Evolutionary conservation across 371 early-diverging fungal genomes (phyloP).

Genomic region (Massospora cicadina): DNA sequence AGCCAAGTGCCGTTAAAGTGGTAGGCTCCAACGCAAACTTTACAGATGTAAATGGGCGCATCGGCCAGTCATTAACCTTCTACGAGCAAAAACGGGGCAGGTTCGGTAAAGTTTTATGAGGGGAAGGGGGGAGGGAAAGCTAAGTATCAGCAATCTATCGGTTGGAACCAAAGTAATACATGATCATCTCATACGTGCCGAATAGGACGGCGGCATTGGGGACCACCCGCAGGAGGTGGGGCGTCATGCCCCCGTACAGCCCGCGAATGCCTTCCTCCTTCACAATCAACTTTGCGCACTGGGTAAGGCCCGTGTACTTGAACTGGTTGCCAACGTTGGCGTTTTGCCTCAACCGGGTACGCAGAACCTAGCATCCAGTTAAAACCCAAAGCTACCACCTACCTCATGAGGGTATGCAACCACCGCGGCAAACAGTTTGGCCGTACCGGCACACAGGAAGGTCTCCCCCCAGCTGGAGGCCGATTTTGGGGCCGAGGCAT

Average conservation of each 20-base stretch:
- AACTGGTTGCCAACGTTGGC: constrained; percentile 27
- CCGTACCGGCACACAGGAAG: constrained; percentile 61
- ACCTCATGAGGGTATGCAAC: constrained; percentile 79
- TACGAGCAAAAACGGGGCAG: too few relatives aligned
- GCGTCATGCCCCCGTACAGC: constrained; percentile 86
- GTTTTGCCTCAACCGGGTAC: constrained; percentile 73
- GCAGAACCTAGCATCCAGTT: constrained; percentile 25
- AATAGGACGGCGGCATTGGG: constrained; percentile 95
- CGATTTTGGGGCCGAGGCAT: not conserved
- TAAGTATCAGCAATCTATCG: too few relatives aligned
- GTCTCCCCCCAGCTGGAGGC: constrained; percentile 47
- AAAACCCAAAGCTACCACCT: constrained; percentile 19
- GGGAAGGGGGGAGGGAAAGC: too few relatives aligned
- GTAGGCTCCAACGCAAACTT: too few relatives aligned
- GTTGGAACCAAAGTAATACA: constrained; percentile 29
- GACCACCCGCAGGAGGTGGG: constrained; percentile 85
- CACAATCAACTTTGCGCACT: constrained; percentile 45
- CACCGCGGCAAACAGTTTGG: constrained; percentile 76
- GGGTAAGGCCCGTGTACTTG: constrained; percentile 66
- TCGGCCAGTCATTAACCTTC: too few relatives aligned
- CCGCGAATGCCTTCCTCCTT: constrained; percentile 74
- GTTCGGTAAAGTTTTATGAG: too few relatives aligned
- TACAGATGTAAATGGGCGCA: too few relatives aligned
- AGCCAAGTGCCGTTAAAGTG: too few relatives aligned
- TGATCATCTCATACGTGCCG: constrained; percentile 71